Conservation (phyloP, 2,329 filamentous ascomycete genomes). For the Paramyrothecium roridum region DNA sequence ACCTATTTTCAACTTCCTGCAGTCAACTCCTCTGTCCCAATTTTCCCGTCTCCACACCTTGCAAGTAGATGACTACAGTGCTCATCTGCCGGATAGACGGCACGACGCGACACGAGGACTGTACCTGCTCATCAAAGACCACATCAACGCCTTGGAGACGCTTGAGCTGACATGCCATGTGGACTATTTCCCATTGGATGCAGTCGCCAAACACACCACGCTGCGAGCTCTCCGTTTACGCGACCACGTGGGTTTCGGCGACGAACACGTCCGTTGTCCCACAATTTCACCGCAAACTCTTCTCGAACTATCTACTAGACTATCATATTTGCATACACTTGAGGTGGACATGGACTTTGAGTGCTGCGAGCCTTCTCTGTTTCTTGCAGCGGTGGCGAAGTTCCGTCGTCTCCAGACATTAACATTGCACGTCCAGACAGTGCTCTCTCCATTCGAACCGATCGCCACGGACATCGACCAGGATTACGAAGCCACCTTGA, state of each 20-base stretch:
- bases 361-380: slow-evolving; percentile 28
- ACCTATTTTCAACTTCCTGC: slow-evolving; percentile 40
- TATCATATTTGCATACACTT: slow-evolving; percentile 33
- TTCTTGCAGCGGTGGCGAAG: slow-evolving; percentile 33
- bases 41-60: slow-evolving; percentile 33
- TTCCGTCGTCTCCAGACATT: slow-evolving; percentile 38
- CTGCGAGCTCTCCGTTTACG: slow-evolving; percentile 37
- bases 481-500: slow-evolving; percentile 33
- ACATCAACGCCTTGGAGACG: slow-evolving; percentile 31
- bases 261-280: slow-evolving; percentile 38
- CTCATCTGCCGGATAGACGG: slow-evolving; percentile 32
- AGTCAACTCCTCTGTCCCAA: slow-evolving; percentile 33
- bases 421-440: slow-evolving; percentile 42
- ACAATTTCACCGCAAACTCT: slow-evolving; percentile 34
- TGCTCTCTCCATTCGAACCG: slow-evolving; percentile 28
- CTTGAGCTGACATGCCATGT: slow-evolving; percentile 41
- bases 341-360: slow-evolving; percentile 46
- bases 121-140: slow-evolving; percentile 31
- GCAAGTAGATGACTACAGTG: slow-evolving; percentile 41
- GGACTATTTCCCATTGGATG: slow-evolving; percentile 34
- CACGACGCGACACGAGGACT: slow-evolving; percentile 35
- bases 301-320: slow-evolving; percentile 22
- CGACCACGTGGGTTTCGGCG: slow-evolving; percentile 42
- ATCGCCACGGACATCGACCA: slow-evolving; percentile 23
- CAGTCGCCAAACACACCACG: slow-evolving; percentile 34